Evolutionary conservation across 805 yeast species (phyloP), one percentile per base, ranked within the genome.

Genomic region (Ogataea henricii): DNA sequence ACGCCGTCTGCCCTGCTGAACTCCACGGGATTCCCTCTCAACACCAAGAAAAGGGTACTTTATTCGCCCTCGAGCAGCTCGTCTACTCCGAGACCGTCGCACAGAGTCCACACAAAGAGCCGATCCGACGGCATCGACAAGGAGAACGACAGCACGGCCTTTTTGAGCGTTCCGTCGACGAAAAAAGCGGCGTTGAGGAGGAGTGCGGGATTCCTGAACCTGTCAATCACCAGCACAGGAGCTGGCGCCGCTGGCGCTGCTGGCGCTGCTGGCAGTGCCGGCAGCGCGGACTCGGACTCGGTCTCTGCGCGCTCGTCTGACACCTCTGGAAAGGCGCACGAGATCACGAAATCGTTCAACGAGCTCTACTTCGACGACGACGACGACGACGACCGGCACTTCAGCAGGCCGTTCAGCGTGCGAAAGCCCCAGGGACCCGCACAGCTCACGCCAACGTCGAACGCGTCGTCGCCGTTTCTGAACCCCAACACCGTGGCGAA

Each of bases 161-260:
- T 10, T n/a, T 6, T 32, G 18, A 17, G 20, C n/a, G 35, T 9
- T 32, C 35, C 35, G 12, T 17, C 35, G 12, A 25, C 51, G 10
- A 64, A 66, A 39, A 65, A 64, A 40, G 66, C 62, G 2, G 59
- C 66, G 0, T 49, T 79, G 30, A 73, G 81, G 51, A 69, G 84
- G 64, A 77, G 82, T 67, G 77, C 72, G 1, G 82, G 82, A 1
- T 63, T 78, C 8, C 57, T 79, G 51, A 79, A 79, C 46, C 55
- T 79, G 42, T 76, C 81, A 10, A 59, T 77, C 18, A 78, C 73
- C 38, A 69, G 73, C 2, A 68, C 65, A 38, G 62, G 64, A 6
- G 56, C n/a, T n/a, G n/a, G 8, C 25, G 25, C 25, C 25, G 8
- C 25, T 8, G 8, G 25, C 25, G 25, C 25, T 8, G 8, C 25